Conservation (phyloP, 208 protist genomes). For the Crithidia expoeki region DNA sequence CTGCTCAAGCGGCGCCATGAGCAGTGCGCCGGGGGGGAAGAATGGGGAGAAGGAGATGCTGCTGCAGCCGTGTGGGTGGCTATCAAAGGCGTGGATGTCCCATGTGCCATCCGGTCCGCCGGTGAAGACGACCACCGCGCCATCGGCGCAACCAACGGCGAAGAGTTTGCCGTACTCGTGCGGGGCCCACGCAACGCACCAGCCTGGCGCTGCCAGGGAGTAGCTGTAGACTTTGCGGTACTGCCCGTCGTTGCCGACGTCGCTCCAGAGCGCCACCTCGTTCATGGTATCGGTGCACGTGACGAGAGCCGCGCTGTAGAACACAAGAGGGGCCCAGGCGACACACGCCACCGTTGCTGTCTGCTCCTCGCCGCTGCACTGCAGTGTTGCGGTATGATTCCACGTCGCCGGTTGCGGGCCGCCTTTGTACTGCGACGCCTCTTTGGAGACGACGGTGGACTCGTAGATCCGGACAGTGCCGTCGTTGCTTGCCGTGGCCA, state of each 20-base stretch:
- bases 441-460: slow-evolving; percentile 21
- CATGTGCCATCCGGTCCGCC: slow-evolving; percentile 56
- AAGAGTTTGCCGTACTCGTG: slow-evolving; percentile 84
- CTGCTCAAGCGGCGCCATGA: slow-evolving; percentile 65
- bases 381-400: slow-evolving; percentile 20
- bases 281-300: slow-evolving; percentile 58
- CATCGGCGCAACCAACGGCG: slow-evolving; percentile 74
- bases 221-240: slow-evolving; percentile 69
- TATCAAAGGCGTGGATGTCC: slow-evolving; percentile 64
- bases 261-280: slow-evolving; percentile 69
- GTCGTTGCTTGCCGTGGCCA: slow-evolving; percentile 75
- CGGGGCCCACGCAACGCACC: slow-evolving; percentile 79
- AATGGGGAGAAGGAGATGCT: slow-evolving; percentile 74
- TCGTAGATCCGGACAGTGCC: slow-evolving; percentile 70
- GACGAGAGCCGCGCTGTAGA: slow-evolving; percentile 62
- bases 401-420: slow-evolving; percentile 31
- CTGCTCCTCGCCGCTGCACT: slow-evolving; percentile 34
- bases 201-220: slow-evolving; percentile 44
- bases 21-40: slow-evolving; percentile 64
- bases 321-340: slow-evolving; percentile 74
- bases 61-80: slow-evolving; percentile 53
- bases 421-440: slow-evolving; percentile 38
- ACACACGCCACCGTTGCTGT: slow-evolving; percentile 64
- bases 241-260: slow-evolving; percentile 41
- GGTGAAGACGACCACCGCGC: slow-evolving; percentile 69